These are phyloP conservation scores for Coemansia javaensis DNA, from an alignment of 192 early-diverging fungal species.

Conservation along the genomic window DNA sequence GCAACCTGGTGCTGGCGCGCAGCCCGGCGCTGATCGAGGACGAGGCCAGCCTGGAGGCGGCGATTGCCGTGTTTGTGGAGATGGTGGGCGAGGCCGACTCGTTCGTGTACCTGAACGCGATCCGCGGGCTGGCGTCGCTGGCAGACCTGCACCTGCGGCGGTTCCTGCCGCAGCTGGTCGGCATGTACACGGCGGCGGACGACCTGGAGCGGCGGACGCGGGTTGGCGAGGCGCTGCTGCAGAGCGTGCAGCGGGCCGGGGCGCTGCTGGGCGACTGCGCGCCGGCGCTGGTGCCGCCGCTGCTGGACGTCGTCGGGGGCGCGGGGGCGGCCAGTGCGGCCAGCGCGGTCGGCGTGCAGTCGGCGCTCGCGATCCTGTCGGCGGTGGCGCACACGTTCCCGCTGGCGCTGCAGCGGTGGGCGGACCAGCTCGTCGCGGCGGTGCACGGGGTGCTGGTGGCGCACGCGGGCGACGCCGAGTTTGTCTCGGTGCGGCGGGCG, in stretches of 20 bases:
- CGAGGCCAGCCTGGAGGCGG: constrained; percentile 56
- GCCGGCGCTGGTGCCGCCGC: constrained; percentile 18
- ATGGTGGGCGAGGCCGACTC: constrained; percentile 75
- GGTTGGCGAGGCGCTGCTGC: constrained; percentile 81
- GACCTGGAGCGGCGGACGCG: constrained; percentile 67
- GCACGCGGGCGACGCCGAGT: constrained; percentile 1
- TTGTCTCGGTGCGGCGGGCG: constrained; percentile 60
- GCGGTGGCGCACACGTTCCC: constrained; percentile 69
- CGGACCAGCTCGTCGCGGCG: constrained; percentile 65
- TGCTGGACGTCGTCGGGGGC: constrained; percentile 34
- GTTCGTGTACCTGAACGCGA: constrained; percentile 90
- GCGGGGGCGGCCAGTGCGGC: too few species aligned
- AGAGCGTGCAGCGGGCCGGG: constrained; percentile 80
- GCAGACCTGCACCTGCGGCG: constrained; percentile 72
- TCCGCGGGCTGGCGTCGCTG: constrained; percentile 77
- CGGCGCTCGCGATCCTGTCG: constrained; percentile 64
- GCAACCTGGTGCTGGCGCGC: constrained; percentile 70
- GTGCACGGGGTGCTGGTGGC: constrained; percentile 60
- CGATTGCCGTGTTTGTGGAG: constrained; percentile 74
- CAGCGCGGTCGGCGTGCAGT: constrained; percentile 41
- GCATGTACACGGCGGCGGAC: constrained; percentile 55
- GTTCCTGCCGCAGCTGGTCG: constrained; percentile 64
- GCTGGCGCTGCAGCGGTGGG: constrained; percentile 60
- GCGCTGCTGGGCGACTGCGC: constrained; percentile 72
- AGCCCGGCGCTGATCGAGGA: constrained; percentile 53